Evolutionary conservation across 306 rosid genomes (phyloP).

Genomic region (Castanospermum australe): DNA sequence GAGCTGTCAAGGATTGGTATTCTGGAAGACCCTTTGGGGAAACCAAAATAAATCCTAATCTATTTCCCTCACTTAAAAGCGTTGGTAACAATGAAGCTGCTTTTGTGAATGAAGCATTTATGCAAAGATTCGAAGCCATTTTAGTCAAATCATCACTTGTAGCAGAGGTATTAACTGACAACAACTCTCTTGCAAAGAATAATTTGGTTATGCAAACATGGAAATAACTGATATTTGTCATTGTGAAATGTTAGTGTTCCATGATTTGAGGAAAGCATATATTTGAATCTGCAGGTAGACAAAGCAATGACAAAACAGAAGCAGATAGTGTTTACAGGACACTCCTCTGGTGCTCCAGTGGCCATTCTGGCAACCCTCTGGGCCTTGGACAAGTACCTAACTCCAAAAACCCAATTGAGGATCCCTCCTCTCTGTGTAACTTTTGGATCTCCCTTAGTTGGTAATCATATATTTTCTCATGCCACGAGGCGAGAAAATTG

Average conservation of each 20-base stretch:
- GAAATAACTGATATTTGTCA: too few species aligned
- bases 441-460: constrained; percentile 61
- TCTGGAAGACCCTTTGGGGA: constrained; percentile 33
- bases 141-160: background rate
- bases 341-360: constrained; percentile 49
- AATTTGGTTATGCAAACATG: background rate
- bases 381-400: constrained; percentile 31
- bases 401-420: background rate
- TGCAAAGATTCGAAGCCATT: constrained; percentile 23
- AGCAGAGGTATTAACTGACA: constrained; percentile 13
- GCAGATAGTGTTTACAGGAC: constrained; percentile 51
- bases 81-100: constrained; percentile 47
- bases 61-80: constrained; percentile 48
- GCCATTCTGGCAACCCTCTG: constrained; percentile 57
- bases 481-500: constrained; percentile 58
- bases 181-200: too few species aligned
- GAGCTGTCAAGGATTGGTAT: constrained; percentile 32
- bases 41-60: constrained; percentile 6
- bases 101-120: constrained; percentile 36
- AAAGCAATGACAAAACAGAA: background rate
- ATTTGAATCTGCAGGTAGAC: constrained; percentile 47
- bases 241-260: too few species aligned
- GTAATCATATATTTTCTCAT: constrained; percentile 53
- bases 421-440: constrained; percentile 39
- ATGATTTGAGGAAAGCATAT: too few species aligned